Evolutionary conservation across 805 yeast species (phyloP), one percentile per base, ranked within the genome.

Genomic region (Suhomyces faveliae): DNA sequence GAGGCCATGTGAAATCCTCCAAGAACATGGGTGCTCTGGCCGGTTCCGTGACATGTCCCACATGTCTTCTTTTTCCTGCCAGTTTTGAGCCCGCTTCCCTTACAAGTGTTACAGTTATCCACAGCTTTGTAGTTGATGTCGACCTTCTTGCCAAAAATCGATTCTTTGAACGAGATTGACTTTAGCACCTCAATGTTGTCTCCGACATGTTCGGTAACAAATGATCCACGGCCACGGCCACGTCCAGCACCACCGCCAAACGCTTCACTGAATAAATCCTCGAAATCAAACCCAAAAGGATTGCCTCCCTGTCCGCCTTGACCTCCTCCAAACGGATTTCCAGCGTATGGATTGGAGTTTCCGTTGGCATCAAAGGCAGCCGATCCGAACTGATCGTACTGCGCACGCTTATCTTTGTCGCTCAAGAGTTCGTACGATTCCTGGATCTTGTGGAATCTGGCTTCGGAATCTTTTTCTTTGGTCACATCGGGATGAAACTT

Each of bases 1-100:
- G 96, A 83, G 2, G 96, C 85, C 96, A 94, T 90, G 60, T 91
- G 97, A 79, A 92, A 94, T 0, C 98, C 98, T 3, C 96, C 97
- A 62, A 87, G 78, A 41, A 83, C 76, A 59, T 92, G 97, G 17
- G 90, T 86, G 13, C 85, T 82, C 29, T 91, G 85, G 4, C 99
- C 99, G 0, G 96, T 81, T 49, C 99, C 99, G 48, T 89, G 89
- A 74, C 99, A 94, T 2, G 88, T 70, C 0, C 80, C 71, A 74
- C 99, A 94, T 0, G 96, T 87, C 9, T 82, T 70, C 61, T 88
- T 86, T 66, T 80, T 78, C 51, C 80, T 81, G 22, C 91, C 92
- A 11, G 73, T 60, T 64, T 92, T 89, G 70, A 94, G 67, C 2
- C 99, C 99, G 10, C 87, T 73, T 6, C 98, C 97, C 23, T 78